Evolutionary conservation across 1,284 basidiomycete genomes (phyloP), one percentile per base, ranked within the genome.

Genomic region (Cutaneotrichosporon mucoides): DNA sequence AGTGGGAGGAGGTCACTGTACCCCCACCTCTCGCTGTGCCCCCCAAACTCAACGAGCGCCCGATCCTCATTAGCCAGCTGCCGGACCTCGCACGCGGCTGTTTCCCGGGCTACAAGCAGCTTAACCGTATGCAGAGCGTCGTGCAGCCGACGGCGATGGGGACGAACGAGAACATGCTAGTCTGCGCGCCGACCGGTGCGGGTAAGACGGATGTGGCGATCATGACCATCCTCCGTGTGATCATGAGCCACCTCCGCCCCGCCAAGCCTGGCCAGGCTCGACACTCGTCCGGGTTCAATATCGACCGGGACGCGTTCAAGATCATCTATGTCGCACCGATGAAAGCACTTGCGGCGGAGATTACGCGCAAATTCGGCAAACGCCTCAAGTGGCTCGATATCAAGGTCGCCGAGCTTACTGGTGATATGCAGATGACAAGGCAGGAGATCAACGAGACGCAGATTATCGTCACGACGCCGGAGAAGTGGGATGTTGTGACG

Each of bases 401-500:
- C 66, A 81, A 84, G 69, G 95, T 98, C 43, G 84, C 90, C 57
- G 96, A 99, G 77, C 80, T 99, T 59, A 99, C 96, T 5, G 94
- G 96, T 77, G 96, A 99, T 73, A 99, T 99, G 94, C 96, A 99
- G 75, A 79, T 99, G 74, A 95, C 96, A 2, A 88, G 90, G 72
- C 84, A 87, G 37, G 95, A 99, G 78, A 95, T 99, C 62, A 88
- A 88, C 3, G 88, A 91, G 75, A 99, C 96, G 12, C 96, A 99
- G 73, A 90, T 99, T 59, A 98, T 99, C 63, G 93, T 99, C 10
- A 99, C 96, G 0, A 99, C 96, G 1, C 96, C 96, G 0, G 96
- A 99, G 75, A 99, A 99, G 78, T 99, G 96, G 96, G 96, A 99
- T 68, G 96, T 99, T 0, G 96, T 99, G 1, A 99, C 96, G 6